Evolutionary conservation across 176 grass and related monocot genomes (phyloP).

Genomic region (Oryza officinalis): DNA sequence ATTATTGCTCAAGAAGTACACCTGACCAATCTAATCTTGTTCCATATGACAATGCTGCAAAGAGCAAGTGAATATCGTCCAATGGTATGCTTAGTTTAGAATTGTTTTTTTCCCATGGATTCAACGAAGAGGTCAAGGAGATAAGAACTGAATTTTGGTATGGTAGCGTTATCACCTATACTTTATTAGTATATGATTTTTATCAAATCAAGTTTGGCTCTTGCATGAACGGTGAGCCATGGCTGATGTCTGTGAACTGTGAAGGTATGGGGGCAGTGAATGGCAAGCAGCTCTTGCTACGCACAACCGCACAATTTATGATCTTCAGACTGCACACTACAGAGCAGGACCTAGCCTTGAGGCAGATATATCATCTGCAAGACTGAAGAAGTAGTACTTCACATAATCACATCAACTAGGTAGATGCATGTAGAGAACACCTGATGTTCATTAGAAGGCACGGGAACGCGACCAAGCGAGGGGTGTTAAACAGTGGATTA

Average conservation of each 20-base stretch:
- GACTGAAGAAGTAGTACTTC: background rate
- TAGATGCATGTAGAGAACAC: background rate
- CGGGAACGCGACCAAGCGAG: background rate
- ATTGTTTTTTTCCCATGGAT: background rate
- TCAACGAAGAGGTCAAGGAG: background rate
- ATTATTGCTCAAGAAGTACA: conserved; percentile 20
- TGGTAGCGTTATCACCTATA: background rate
- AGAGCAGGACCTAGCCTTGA: background rate
- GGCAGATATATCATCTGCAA: background rate
- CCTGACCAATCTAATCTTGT: background rate
- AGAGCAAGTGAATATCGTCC: background rate
- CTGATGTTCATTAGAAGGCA: conserved; percentile 33
- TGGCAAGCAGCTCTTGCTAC: background rate
- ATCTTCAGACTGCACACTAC: background rate
- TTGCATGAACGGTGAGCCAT: background rate
- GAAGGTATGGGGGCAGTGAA: background rate
- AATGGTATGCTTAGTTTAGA: background rate
- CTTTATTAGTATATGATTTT: background rate
- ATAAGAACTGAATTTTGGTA: background rate
- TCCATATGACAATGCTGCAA: conserved; percentile 2
- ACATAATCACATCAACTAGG: background rate
- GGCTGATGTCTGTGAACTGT: background rate
- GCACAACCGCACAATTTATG: background rate
- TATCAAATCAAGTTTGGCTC: background rate
- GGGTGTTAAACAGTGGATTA: background rate